Percentiles rank a stretch among this genome's conserved stretches.
These are phyloP conservation scores for Fusarium concolor DNA, from an alignment of 2,329 filamentous ascomycete species.

Conservation along the genomic window DNA sequence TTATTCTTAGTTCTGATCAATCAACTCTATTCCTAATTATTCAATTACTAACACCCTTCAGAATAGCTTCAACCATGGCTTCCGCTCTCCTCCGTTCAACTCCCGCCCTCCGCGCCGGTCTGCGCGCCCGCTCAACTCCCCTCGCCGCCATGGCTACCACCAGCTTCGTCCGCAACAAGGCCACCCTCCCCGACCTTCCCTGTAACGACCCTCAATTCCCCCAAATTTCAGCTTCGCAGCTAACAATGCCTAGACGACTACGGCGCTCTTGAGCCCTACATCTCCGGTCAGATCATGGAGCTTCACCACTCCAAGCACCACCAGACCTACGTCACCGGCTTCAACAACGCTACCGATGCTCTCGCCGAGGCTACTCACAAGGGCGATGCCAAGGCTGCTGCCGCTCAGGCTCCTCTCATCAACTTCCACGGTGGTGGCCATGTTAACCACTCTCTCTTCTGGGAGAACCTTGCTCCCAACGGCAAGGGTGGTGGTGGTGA, in stretches of 20 bases:
- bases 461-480: slow-evolving; percentile 81
- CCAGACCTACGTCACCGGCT: slow-evolving; percentile 90
- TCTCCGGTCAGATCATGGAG: slow-evolving; percentile 96
- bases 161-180: slow-evolving; percentile 86
- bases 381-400: slow-evolving; percentile 66
- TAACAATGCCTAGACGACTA: slow-evolving; percentile 81
- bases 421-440: slow-evolving; percentile 89
- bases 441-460: slow-evolving; percentile 89
- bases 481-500: slow-evolving; percentile 71
- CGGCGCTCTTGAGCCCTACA: slow-evolving; percentile 85
- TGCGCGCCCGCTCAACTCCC: slow-evolving; percentile 73
- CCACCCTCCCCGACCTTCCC: slow-evolving; percentile 88
- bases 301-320: slow-evolving; percentile 95
- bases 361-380: slow-evolving; percentile 72
- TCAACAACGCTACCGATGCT: slow-evolving; percentile 83
- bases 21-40: slow-evolving; percentile 5
- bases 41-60: slow-evolving; percentile 1
- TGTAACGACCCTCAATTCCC: slow-evolving; percentile 53
- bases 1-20: background rate
- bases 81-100: slow-evolving; percentile 78
- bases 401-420: slow-evolving; percentile 65
- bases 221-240: background rate
- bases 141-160: slow-evolving; percentile 75
- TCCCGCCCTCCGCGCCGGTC: slow-evolving; percentile 74
- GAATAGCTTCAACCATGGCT: slow-evolving; percentile 69